Evolutionary conservation across 352 stramenopile genomes (phyloP), one percentile per base, ranked within the genome.

Genomic region (Globisporangium cylindrosporum): DNA sequence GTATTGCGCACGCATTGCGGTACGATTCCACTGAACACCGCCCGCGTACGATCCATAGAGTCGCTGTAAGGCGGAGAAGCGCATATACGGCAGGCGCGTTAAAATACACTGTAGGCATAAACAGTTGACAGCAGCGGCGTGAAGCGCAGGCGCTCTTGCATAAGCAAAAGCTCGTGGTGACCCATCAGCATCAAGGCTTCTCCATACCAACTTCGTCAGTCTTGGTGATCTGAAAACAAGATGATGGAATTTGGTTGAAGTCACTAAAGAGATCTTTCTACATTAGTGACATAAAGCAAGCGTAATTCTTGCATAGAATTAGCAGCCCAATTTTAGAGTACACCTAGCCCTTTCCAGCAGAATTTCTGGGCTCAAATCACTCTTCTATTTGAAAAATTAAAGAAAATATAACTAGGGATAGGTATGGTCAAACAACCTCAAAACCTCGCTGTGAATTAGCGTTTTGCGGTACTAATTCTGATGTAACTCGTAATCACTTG

Each of bases 1-100:
- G 70, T 57, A 66, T 49, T 60, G 41, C 46, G 56, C 41, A 49
- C 34, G 3, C 6, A 29, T 38, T 24, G 25, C 22, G 6, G 54
- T 22, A 10, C 43, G n/a, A 49, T 49, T 2, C 15, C 43, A 22
- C 18, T 22, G 43, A 49, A 22, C 15, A 4, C 18, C 15, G 53
- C 54, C 24, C 9, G 54, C 27, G 27, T 25, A 8, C 27, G 3
- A 6, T 8, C 18, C 54, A 59, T 51, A 12, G 5, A 49, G 4
- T 18, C 41, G 9, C 41, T 49, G 6, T 49, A 22, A 8, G 41
- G 15, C 41, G 18, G 41, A 49, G 41, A 49, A 49, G 41, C 15
- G 6, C 15, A 49, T 10, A n/a, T 5, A 9, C 15, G 5, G 41
- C 18, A 20, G 6, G 41, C 4, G 41, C 22, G 41, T 22, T 49